Evolutionary conservation across 345 rosid species (phyloP), one percentile per base, ranked within the genome.

Genomic region (Salix viminalis): DNA sequence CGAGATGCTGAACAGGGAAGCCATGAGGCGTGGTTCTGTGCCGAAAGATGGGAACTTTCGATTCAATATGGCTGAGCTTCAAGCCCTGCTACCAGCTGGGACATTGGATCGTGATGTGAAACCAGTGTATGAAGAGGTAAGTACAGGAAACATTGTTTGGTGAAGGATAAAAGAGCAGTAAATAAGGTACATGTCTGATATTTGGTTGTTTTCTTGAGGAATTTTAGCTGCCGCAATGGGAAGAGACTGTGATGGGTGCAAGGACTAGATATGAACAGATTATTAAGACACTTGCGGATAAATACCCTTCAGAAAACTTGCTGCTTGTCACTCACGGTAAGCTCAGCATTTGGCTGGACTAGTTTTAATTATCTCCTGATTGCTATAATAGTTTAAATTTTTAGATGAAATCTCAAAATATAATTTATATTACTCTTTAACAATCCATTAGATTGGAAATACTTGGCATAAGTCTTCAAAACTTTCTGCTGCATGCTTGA

Each of bases 301-400:
- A 81, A 83, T 90, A 91, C 87, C 97, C 98, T 58, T 65, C 79
- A 41, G 93, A 96, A 72, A 93, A 93, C 76, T 78, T 96, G 89
- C 87, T 92, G 71, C 84, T 96, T 36, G 89, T 96, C 76, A 88
- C 99, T 4, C 99, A 92, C 68, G 99, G 98, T 91, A 85, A 81
- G 78, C 69, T 71, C 77, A 71, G 67, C 62, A 48, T 24, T 52
- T 71, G 32, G 54, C 60, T 48, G 16, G 34, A 12, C 14, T 39
- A 10, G 14, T 39, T 69, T 8, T 42, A 37, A 18, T 21, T 69
- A 4, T 42, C 50, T 14, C 50, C 50, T 14, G 50, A 2, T 46
- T 46, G 18, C 50, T 46, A 34, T 34, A 13, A 46, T n/a, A n/a
- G n/a, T n/a, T n/a, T n/a, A n/a, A n/a, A n/a, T n/a, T n/a, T n/a